Percentiles rank a stretch among this genome's conserved stretches.
Evolutionary conservation across 2,329 filamentous ascomycete species (phyloP).

Genomic region (Arthrocladium fulminans): DNA sequence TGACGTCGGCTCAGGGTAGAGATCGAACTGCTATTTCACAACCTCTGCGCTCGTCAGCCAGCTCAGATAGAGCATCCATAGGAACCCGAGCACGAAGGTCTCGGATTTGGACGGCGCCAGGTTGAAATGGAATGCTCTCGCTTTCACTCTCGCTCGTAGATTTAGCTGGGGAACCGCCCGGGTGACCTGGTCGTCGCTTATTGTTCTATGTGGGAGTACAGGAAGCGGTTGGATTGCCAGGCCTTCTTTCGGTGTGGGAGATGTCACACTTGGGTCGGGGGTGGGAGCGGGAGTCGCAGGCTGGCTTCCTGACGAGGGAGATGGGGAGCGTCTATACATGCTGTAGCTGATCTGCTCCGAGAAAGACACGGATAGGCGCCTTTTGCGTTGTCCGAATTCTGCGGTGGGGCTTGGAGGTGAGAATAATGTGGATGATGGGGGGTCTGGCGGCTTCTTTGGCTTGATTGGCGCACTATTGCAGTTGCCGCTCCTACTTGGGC

Average conservation of each 20-base stretch:
- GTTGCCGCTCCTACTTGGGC: not conserved
- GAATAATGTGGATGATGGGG: not conserved
- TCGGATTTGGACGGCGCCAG: not conserved
- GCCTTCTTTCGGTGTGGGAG: not conserved
- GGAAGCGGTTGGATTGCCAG: not conserved
- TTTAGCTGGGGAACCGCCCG: not conserved
- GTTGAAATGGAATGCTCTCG: not conserved
- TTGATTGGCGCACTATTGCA: not conserved
- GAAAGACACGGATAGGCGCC: not conserved
- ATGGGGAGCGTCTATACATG: not conserved
- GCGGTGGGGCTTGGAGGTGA: not conserved
- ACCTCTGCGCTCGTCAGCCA: not conserved
- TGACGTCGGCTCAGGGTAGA: no score
- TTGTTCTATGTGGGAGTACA: not conserved
- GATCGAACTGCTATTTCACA: no score
- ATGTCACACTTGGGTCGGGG: not conserved
- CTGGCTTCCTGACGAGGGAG: not conserved
- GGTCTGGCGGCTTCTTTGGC: constrained; percentile 4
- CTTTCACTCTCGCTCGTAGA: not conserved
- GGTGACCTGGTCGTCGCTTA: constrained; percentile 3
- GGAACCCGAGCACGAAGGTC: not conserved
- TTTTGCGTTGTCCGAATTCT: not conserved
- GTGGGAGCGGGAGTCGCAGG: not conserved
- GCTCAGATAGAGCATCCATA: constrained; percentile 7
- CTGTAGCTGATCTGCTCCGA: not conserved